phyloP scores from a whole-genome alignment of 257 asterid genomes.

The Solanum pimpinellifolium region DNA sequence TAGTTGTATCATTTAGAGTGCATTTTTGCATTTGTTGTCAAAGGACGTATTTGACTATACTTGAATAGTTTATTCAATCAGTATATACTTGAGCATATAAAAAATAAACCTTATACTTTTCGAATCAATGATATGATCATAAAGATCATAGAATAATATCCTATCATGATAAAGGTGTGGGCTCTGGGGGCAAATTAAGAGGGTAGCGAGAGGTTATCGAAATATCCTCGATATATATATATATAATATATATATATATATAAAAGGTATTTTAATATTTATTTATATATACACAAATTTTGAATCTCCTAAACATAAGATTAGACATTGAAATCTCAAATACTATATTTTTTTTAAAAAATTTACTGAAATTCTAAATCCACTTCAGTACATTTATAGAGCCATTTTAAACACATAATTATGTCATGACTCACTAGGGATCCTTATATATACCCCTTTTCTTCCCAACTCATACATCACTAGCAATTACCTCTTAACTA shows the following conservation, averaged over 20 bases:
- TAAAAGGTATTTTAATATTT: no score
- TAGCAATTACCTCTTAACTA: background rate
- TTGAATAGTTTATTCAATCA: background rate
- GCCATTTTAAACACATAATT: background rate
- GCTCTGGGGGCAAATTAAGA: background rate
- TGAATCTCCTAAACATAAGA: background rate
- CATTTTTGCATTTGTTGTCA: background rate
- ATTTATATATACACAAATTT: no score
- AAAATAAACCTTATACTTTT: no score
- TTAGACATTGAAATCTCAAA: background rate
- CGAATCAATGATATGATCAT: no score
- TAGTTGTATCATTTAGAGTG: no score
- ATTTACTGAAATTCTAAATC: background rate
- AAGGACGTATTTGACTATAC: background rate
- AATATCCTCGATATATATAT: no score
- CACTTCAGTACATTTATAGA: background rate
- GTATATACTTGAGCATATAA: no score
- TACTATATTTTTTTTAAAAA: accelerated
- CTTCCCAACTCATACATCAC: background rate
- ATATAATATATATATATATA: no score
- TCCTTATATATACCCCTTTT: background rate
- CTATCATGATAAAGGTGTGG: background rate
- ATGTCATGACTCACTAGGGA: background rate
- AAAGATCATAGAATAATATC: no score
- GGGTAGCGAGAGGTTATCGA: no score